Conservation (phyloP, 257 asterid genomes). For the Solanum lycopersicoides region DNA sequence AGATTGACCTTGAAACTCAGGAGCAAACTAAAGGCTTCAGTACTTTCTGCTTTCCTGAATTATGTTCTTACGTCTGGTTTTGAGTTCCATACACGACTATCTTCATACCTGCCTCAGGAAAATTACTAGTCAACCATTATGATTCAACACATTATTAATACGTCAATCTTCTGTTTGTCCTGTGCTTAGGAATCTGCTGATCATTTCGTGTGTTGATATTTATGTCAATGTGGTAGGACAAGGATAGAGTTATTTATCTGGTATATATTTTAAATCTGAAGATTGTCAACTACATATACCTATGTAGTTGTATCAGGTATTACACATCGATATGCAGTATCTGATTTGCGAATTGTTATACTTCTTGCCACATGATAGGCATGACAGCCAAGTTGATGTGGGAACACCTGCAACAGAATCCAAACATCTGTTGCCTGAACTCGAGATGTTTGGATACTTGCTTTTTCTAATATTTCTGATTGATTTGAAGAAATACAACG, state of each 20-base stretch:
- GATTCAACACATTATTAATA: background rate
- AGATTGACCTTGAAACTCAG: conserved; percentile 61
- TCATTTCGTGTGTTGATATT: background rate
- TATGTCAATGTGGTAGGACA: background rate
- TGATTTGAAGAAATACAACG: conserved; percentile 52
- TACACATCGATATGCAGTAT: background rate
- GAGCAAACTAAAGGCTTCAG: conserved; percentile 42
- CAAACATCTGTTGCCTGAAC: conserved; percentile 53
- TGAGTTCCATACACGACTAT: conserved; percentile 48
- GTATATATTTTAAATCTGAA: background rate
- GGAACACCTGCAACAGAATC: conserved; percentile 39
- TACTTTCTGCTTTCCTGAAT: conserved; percentile 43
- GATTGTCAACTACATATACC: background rate
- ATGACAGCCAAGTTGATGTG: conserved; percentile 50
- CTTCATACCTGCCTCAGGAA: conserved; percentile 49
- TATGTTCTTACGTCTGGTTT: conserved; percentile 52
- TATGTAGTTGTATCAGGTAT: background rate
- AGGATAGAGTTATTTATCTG: background rate
- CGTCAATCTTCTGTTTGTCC: background rate
- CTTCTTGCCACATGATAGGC: conserved; percentile 32
- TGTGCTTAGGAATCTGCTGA: background rate
- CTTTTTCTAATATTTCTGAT: conserved; percentile 51
- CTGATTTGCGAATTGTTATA: background rate
- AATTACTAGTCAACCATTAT: background rate
- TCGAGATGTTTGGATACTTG: conserved; percentile 59